Evolutionary conservation across 305 asterid genomes (phyloP), one percentile per base, ranked within the genome.

Genomic region (Fraxinus greggii): DNA sequence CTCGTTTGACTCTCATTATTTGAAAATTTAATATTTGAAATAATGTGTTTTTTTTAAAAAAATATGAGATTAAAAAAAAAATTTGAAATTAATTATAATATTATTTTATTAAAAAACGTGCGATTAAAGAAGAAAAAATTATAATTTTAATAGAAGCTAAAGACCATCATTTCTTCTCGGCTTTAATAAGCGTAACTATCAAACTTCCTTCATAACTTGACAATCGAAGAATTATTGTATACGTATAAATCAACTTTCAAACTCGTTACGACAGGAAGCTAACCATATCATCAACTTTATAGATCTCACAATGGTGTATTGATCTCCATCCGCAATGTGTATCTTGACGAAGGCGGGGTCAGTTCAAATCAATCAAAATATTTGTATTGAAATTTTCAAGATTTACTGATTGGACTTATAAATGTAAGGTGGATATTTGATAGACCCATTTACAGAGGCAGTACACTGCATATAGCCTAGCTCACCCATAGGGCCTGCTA

Each of bases 301-400:
- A 13, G 54, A 45, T 45, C 54, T 45, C 54, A 45, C 54, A 13
- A 15, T 45, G 54, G 54, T 45, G 54, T 45, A 45, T 13, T 13
- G 54, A 42, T 42, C 17, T 42, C 54, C 54, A 45, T 45, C 54
- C n/a, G 54, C 56, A 45, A 4, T 2, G 19, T 13, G 63, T 51
- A 17, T 51, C 61, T 51, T 51, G 21, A 51, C 1, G 61, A 4
- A 51, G 2, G 82, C 85, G 77, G 82, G 75, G 88, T 90, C 82
- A 85, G 87, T 84, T 90, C 94, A 88, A 80, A 89, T 89, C 92
- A 80, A 89, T 89, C 92, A 82, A 69, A 82, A 83, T 85, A 79
- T 81, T 78, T 38, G 80, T 23, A 17, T 63, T 15, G 85, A 80
- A 87, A 85, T 90, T 87, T 79, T 77, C 72, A 83, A 89, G 89